Conservation (phyloP, 768 basidiomycete genomes). For the Botryobasidium botryosum region DNA sequence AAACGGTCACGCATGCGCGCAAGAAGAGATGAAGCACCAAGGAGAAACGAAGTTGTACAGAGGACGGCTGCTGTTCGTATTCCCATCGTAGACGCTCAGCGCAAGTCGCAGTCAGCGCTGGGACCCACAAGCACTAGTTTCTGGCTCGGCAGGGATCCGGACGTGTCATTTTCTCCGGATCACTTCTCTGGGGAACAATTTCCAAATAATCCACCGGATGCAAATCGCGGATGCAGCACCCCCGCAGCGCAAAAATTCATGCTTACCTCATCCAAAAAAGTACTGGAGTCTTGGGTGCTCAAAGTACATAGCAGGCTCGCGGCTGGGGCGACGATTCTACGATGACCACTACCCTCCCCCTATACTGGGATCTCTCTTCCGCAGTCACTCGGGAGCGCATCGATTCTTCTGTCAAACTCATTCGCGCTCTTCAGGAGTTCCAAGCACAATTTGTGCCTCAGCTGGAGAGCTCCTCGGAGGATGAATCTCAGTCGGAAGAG, state of each 20-base stretch:
- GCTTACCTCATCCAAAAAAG: too few relatives aligned
- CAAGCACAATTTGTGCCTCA: slow-evolving; percentile 37
- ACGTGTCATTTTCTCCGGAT: too few relatives aligned
- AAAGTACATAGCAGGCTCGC: too few relatives aligned
- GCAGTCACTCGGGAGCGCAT: slow-evolving; percentile 61
- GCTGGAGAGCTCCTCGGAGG: slow-evolving; percentile 19
- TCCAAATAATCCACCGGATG: too few relatives aligned
- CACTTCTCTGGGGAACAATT: too few relatives aligned
- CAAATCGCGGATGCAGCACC: too few relatives aligned
- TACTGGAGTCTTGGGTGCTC: too few relatives aligned
- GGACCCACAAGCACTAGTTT: too few relatives aligned
- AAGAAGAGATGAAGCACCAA: slow-evolving; percentile 29
- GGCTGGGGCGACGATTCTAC: too few relatives aligned
- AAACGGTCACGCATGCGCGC: not conserved
- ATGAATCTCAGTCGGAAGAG: slow-evolving; percentile 29
- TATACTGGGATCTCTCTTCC: slow-evolving; percentile 90
- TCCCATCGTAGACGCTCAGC: slow-evolving; percentile 34
- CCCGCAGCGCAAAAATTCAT: too few relatives aligned
- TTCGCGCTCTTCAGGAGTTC: slow-evolving; percentile 69
- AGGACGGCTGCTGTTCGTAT: slow-evolving; percentile 59
- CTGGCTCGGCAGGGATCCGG: too few relatives aligned
- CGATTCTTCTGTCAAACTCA: slow-evolving; percentile 70
- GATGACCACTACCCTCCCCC: slow-evolving; percentile 77
- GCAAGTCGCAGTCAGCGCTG: too few relatives aligned
- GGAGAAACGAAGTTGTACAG: slow-evolving; percentile 60